A percentile compares a stretch with the other conserved stretches of the same genome.
Conservation (phyloP, 345 rosid species). For the Acer saccharum region DNA sequence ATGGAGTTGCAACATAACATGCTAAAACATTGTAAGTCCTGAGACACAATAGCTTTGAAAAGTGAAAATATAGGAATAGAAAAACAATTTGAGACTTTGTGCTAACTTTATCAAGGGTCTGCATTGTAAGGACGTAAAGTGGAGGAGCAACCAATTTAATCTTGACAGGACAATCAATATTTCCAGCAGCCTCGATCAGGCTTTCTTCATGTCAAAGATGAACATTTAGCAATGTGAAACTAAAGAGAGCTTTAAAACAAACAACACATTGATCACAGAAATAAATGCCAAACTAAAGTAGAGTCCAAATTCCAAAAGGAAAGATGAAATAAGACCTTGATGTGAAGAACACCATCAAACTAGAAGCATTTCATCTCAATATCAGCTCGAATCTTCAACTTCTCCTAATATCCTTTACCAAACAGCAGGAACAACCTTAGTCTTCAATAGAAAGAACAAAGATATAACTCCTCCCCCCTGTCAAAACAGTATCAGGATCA, state of each 20-base stretch:
- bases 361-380: too few species aligned
- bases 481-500: conserved; percentile 86
- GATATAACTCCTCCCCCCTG: conserved; percentile 50
- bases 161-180: conserved; percentile 88
- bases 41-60: too few species aligned
- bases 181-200: conserved; percentile 87
- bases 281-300: not conserved
- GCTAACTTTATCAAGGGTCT: too few species aligned
- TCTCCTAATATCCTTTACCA: conserved; percentile 83
- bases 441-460: conserved; percentile 1
- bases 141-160: conserved; percentile 98
- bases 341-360: too few species aligned
- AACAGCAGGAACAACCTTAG: conserved; percentile 82
- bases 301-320: not conserved
- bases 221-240: conserved; percentile 5
- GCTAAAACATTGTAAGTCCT: too few species aligned
- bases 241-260: conserved; percentile 19
- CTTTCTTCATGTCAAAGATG: conserved; percentile 60
- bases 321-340: conserved; percentile 53
- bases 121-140: too few species aligned
- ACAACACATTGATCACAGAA: not conserved
- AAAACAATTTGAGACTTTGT: too few species aligned
- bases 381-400: conserved; percentile 92
- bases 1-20: too few species aligned
- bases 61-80: too few species aligned